These are phyloP conservation scores for Paramecium biaurelia DNA, from an alignment of 73 alveolate species.

Conservation along the genomic window DNA sequence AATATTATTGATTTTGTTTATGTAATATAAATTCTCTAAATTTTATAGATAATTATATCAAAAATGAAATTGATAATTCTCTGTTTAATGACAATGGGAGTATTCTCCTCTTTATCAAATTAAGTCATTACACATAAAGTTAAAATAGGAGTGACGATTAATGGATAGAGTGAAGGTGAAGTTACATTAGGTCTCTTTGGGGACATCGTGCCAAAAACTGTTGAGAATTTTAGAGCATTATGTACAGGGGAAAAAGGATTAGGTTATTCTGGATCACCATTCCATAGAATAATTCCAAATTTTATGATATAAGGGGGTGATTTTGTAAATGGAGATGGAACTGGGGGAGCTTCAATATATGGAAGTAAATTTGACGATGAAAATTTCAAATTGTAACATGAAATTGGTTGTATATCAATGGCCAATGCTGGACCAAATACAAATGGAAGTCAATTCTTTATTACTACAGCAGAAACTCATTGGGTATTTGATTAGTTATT, in stretches of 20 bases:
- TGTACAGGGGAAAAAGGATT: slow-evolving; percentile 88
- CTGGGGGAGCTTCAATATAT: slow-evolving; percentile 93
- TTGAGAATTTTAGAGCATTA: slow-evolving; percentile 85
- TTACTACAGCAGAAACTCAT: slow-evolving; percentile 69
- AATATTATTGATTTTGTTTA: too few species aligned
- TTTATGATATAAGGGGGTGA: slow-evolving; percentile 83
- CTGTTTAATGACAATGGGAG: not conserved
- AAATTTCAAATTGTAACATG: slow-evolving; percentile 79
- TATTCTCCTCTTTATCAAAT: not conserved
- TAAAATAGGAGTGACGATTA: slow-evolving; percentile 73
- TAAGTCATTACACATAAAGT: slow-evolving; percentile 64
- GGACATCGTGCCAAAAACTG: slow-evolving; percentile 86
- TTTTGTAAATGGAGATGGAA: slow-evolving; percentile 76
- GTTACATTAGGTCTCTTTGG: slow-evolving; percentile 84
- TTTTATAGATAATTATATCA: not conserved
- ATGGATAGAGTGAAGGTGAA: slow-evolving; percentile 74
- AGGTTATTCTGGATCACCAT: slow-evolving; percentile 75
- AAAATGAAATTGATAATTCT: not conserved
- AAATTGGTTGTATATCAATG: slow-evolving; percentile 90
- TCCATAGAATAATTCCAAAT: slow-evolving; percentile 88
- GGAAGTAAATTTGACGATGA: slow-evolving; percentile 89
- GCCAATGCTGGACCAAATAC: slow-evolving; percentile 97
- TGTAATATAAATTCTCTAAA: not conserved
- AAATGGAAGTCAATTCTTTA: slow-evolving; percentile 91
- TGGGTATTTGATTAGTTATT: slow-evolving; percentile 34